Base-by-base conservation (phyloP, 768 basidiomycete genomes). In the Phanerodontia chrysosporium region DNA sequence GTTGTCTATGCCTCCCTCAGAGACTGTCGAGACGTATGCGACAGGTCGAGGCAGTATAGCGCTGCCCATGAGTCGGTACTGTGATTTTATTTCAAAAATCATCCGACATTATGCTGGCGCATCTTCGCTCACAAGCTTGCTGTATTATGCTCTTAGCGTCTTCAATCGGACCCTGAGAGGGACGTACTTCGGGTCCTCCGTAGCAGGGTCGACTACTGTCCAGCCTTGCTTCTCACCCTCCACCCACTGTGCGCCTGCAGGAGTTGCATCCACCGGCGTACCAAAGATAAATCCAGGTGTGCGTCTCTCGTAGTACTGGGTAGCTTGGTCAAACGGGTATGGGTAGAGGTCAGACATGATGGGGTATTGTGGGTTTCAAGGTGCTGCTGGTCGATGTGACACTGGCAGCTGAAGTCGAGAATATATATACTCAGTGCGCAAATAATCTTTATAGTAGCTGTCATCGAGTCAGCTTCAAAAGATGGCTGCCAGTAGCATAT, bases 41-140 rank as follows among this genome's bases (percentile, higher is more conserved):
- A 89, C 81, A 14, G 87, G 87, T 42, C 89, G 79, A n/a, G 87
- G 89, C 14, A 83, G 69, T 55, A 87, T 78, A 8, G 79, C 81
- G 52, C 80, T 83, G 10, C 80, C 83, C 64, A 87, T 64, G 56
- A 87, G 65, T 25, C 73, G 74, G 68, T 86, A 85, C 55, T 32
- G 32, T 25, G 24, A 25, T 6, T 7, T 18, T 18, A 42, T 8
- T 35, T 4, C 18, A 7, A 12, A n/a, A n/a, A n/a, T n/a, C n/a
- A n/a, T n/a, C n/a, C n/a, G n/a, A n/a, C n/a, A n/a, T n/a, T n/a
- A n/a, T n/a, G n/a, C n/a, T n/a, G n/a, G n/a, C n/a, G n/a, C n/a
- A n/a, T n/a, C n/a, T n/a, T n/a, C n/a, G n/a, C n/a, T n/a, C n/a
- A n/a, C n/a, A n/a, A n/a, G n/a, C n/a, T n/a, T n/a, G n/a, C n/a